Percentiles rank a stretch among this genome's conserved stretches.
These are phyloP conservation scores for Globisporangium barbulae DNA, from an alignment of 352 stramenopile species.

Conservation along the genomic window DNA sequence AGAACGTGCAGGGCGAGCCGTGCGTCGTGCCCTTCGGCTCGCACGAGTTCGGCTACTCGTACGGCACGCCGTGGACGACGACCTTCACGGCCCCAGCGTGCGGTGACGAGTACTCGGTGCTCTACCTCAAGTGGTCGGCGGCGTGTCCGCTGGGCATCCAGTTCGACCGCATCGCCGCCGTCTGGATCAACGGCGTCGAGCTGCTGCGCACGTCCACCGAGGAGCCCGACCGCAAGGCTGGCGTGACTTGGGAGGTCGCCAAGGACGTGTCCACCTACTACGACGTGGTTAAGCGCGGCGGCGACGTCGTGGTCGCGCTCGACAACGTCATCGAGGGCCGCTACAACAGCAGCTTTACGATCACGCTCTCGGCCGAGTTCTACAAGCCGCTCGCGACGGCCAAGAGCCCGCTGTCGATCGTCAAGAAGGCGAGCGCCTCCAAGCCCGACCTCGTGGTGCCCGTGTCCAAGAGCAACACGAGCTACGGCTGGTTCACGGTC, in stretches of 20 bases:
- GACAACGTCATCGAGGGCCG: constrained; percentile 60
- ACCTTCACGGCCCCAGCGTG: constrained; percentile 41
- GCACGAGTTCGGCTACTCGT: constrained; percentile 58
- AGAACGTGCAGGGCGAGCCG: constrained; percentile 34
- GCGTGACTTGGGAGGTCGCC: constrained; percentile 52
- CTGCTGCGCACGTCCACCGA: constrained; percentile 72
- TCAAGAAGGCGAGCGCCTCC: constrained; percentile 1
- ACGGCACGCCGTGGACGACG: constrained; percentile 45
- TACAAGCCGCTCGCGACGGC: constrained; percentile 29
- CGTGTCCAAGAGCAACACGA: constrained; percentile 38
- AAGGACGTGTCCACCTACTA: constrained; percentile 71
- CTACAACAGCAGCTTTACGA: constrained; percentile 67
- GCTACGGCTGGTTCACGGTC: constrained; percentile 67
- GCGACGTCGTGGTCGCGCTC: constrained; percentile 51
- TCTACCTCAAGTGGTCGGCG: constrained; percentile 55
- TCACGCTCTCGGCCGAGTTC: constrained; percentile 56
- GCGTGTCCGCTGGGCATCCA: constrained; percentile 45
- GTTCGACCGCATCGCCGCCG: constrained; percentile 68
- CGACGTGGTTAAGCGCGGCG: constrained; percentile 40
- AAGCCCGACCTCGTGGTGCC: constrained; percentile 41
- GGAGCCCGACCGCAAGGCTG: constrained; percentile 43
- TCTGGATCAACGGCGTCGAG: constrained; percentile 72
- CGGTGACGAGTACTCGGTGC: constrained; percentile 38
- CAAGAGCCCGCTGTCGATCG: constrained; percentile 18
- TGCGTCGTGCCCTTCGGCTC: constrained; percentile 46